Conservation (phyloP, 768 basidiomycete species). For the Heimioporus sp. region DNA sequence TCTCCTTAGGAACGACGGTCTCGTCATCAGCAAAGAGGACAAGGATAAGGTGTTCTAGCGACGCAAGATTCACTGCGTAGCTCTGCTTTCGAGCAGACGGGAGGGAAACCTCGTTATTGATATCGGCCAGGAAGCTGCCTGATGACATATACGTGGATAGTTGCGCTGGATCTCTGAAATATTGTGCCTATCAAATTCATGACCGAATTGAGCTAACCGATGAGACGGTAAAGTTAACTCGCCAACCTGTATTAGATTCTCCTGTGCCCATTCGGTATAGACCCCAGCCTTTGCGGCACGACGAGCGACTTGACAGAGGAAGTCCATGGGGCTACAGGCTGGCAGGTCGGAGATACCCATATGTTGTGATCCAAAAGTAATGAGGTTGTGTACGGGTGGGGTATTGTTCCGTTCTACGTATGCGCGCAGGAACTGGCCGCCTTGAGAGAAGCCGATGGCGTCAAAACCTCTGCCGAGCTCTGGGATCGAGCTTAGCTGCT, state of each 20-base stretch:
- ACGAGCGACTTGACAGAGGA: slow-evolving; percentile 68
- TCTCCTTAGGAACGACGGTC: slow-evolving; percentile 83
- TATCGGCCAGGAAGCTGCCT: slow-evolving; percentile 66
- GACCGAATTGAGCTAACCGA: background rate
- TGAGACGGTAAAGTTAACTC: background rate
- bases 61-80: slow-evolving; percentile 58
- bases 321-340: slow-evolving; percentile 57
- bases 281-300: slow-evolving; percentile 60
- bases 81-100: slow-evolving; percentile 50
- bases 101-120: slow-evolving; percentile 74
- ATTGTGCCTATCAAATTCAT: slow-evolving; percentile 62
- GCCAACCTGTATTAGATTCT: slow-evolving; percentile 67
- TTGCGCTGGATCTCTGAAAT: slow-evolving; percentile 72
- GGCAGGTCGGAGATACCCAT: slow-evolving; percentile 84
- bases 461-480: slow-evolving; percentile 75
- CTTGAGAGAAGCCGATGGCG: slow-evolving; percentile 88
- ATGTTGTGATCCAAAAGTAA: slow-evolving; percentile 86
- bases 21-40: slow-evolving; percentile 70
- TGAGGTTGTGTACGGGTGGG: slow-evolving; percentile 75
- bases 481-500: slow-evolving; percentile 60
- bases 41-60: slow-evolving; percentile 67
- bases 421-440: slow-evolving; percentile 85
- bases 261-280: slow-evolving; percentile 75
- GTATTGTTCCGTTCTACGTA: slow-evolving; percentile 75
- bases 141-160: slow-evolving; percentile 54